Percentiles rank a stretch among this genome's conserved stretches.
phyloP scores from a whole-genome alignment of 495 filamentous ascomycete genomes.

The Penicillium flavigenum region DNA sequence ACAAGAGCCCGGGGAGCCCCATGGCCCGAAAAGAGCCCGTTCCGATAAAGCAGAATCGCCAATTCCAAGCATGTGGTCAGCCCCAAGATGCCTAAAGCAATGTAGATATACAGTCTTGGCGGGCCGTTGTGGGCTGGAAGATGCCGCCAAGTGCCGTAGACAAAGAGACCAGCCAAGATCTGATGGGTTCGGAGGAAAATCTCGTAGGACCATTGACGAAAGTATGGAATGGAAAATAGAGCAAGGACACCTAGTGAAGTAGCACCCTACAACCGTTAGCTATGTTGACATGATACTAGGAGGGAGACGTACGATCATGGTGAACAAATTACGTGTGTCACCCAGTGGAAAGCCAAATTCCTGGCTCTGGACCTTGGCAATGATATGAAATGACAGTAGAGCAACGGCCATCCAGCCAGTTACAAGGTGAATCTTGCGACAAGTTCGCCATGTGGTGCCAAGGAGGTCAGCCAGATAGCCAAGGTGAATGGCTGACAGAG shows the following conservation, averaged over 20 bases:
- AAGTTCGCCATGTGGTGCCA: slow-evolving; percentile 21
- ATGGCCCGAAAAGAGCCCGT: slow-evolving; percentile 27
- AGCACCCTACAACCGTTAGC: slow-evolving; percentile 14
- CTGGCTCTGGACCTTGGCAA: slow-evolving; percentile 9
- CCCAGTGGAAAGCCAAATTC: slow-evolving; percentile 15
- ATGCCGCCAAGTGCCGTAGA: slow-evolving; percentile 32
- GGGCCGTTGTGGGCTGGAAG: slow-evolving; percentile 11
- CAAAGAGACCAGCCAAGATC: slow-evolving; percentile 23
- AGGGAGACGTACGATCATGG: slow-evolving; percentile 17
- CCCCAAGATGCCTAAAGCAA: slow-evolving; percentile 26
- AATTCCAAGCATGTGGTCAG: slow-evolving; percentile 22
- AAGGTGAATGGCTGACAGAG: slow-evolving; percentile 25
- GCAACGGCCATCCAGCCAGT: too few relatives aligned
- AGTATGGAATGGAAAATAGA: slow-evolving; percentile 22
- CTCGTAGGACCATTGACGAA: slow-evolving; percentile 32
- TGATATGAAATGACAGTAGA: slow-evolving; percentile 21
- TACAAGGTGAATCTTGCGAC: slow-evolving; percentile 26
- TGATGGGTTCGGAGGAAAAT: slow-evolving; percentile 38
- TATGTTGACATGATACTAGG: not conserved
- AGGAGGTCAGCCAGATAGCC: slow-evolving; percentile 29
- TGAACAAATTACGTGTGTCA: slow-evolving; percentile 17
- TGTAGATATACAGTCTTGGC: slow-evolving; percentile 29
- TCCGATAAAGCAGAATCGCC: slow-evolving; percentile 24
- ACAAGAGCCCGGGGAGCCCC: slow-evolving; percentile 21
- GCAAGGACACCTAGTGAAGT: slow-evolving; percentile 17